phyloP scores from a whole-genome alignment of 2,329 filamentous ascomycete species.

The Monilinia aucupariae region DNA sequence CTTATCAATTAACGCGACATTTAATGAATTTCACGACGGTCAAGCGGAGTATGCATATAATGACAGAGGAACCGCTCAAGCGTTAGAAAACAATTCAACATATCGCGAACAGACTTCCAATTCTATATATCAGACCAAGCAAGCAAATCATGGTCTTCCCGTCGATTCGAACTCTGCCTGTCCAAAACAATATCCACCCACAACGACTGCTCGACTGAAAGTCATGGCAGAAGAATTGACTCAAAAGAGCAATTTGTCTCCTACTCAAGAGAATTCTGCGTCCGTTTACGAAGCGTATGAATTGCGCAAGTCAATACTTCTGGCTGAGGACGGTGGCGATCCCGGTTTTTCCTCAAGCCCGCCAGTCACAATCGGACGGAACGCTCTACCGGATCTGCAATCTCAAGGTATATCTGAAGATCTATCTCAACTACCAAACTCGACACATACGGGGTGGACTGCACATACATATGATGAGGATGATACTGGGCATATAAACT shows the following conservation, averaged over 20 bases:
- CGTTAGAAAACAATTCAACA: not conserved
- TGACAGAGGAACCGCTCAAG: not conserved
- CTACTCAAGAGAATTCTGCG: conserved; percentile 31
- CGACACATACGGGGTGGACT: conserved; percentile 27
- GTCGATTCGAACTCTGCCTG: not conserved
- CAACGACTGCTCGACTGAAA: not conserved
- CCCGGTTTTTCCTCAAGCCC: not conserved
- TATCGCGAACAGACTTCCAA: not conserved
- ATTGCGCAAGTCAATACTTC: conserved; percentile 13
- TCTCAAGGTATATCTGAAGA: not conserved
- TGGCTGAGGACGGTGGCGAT: conserved; percentile 5
- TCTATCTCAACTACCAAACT: conserved; percentile 19
- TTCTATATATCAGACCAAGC: not conserved
- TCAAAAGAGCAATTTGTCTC: conserved; percentile 30
- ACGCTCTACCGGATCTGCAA: not conserved
- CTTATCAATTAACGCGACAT: not conserved
- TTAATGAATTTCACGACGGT: not conserved
- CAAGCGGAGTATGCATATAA: not conserved
- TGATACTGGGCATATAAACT: conserved; percentile 29
- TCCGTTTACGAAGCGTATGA: conserved; percentile 29
- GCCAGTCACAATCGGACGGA: not conserved
- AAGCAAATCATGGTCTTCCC: not conserved
- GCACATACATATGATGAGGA: conserved; percentile 29
- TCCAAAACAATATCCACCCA: not conserved
- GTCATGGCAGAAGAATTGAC: conserved; percentile 17